phyloP scores from a whole-genome alignment of 2,329 filamentous ascomycete genomes.

The Tolypocladium tropicale region DNA sequence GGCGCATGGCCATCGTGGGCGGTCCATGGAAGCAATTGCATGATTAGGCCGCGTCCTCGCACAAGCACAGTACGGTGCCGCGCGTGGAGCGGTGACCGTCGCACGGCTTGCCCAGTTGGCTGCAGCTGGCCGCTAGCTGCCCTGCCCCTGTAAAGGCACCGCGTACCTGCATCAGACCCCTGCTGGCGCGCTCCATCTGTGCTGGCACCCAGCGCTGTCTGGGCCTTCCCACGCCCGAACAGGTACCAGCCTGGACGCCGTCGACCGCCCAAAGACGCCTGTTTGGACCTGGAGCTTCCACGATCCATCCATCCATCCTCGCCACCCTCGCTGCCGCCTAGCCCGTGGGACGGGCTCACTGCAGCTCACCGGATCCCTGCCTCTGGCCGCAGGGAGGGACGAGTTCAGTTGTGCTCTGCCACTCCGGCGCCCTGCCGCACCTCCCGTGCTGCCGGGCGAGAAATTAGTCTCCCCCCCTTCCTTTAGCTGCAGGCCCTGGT shows the following conservation, averaged over 20 bases:
- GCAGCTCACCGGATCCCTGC: not conserved
- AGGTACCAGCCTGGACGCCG: too few species aligned
- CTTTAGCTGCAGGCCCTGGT: not conserved
- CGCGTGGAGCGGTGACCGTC: not conserved
- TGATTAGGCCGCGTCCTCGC: too few species aligned
- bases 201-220: too few species aligned
- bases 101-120: not conserved
- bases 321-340: too few species aligned
- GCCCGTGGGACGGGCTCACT: not conserved
- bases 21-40: too few species aligned
- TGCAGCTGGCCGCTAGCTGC: not conserved
- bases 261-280: not conserved
- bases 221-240: too few species aligned
- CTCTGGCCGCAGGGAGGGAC: not conserved
- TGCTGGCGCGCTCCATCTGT: not conserved
- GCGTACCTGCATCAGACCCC: constrained; percentile 13
- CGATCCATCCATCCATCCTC: too few species aligned
- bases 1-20: not conserved
- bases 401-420: not conserved
- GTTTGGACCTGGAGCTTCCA: not conserved
- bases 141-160: not conserved
- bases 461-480: not conserved
- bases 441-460: not conserved
- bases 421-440: not conserved
- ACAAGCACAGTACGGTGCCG: not conserved